Evolutionary conservation across 208 protist genomes (phyloP), one percentile per base, ranked within the genome.

Genomic region (Leishmania mexicana): DNA sequence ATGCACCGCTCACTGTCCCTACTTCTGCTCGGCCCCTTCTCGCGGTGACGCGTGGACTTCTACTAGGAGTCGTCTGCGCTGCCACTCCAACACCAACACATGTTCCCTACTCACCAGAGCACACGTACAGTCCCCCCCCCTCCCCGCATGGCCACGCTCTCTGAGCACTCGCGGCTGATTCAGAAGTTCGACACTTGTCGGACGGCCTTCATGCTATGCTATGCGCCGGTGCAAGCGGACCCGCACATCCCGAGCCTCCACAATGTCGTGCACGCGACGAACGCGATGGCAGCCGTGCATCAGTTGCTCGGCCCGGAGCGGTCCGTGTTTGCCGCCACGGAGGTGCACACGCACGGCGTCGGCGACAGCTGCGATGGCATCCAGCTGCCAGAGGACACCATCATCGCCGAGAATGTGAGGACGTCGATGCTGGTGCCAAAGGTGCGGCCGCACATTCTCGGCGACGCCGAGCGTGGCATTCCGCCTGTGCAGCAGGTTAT

Each of bases 201-300:
- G 40, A 93, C 91, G 0, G 88, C 88, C 38, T 95, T 96, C 67
- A 81, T 96, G 64, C 89, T 90, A 76, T 96, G 91, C 70, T 87
- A 93, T 75, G 87, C 91, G 62, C 93, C 94, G 81, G 90, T 94
- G 35, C 87, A 85, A 28, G 71, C 92, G 15, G 72, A 72, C 10
- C 45, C 40, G 3, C 81, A 82, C 75, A 89, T 91, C 57, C 7
- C 5, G 13, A 89, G 94, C 78, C 92, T 87, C 67, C 67, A 76
- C 10, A 77, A 90, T 24, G 87, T 87, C 51, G 82, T 94, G 17
- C 80, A 90, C 31, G 90, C 92, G 31, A 83, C 88, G 1, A 94
- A 94, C 75, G 62, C 77, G 1, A 86, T 93, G 82, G 76, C 81
- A 7, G 47, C 76, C 11, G 38, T 93, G 47, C 83, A 92, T 68